Evolutionary conservation across 257 asterid species (phyloP).

Genomic region (Scutellaria minor): DNA sequence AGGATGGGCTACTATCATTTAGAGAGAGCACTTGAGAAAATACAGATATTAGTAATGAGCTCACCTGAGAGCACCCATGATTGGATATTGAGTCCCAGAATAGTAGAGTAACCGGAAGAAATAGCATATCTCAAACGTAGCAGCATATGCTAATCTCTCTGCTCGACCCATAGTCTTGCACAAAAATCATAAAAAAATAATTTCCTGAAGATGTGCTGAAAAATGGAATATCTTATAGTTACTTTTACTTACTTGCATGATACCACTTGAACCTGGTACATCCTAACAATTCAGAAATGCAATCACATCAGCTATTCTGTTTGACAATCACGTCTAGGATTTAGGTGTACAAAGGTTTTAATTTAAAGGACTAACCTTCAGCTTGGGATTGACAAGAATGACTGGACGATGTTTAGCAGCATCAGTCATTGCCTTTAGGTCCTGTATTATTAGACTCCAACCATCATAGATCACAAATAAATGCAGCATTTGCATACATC

Average conservation of each 20-base stretch:
- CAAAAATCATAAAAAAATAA: slow-evolving; percentile 28
- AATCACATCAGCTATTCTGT: slow-evolving; percentile 35
- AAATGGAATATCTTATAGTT: background rate
- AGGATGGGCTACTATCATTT: slow-evolving; percentile 4
- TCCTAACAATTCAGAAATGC: slow-evolving; percentile 60
- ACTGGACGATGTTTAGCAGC: slow-evolving; percentile 92
- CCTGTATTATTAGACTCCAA: slow-evolving; percentile 57
- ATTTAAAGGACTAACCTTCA: slow-evolving; percentile 57
- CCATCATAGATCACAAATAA: slow-evolving; percentile 20
- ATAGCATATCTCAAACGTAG: slow-evolving; percentile 89
- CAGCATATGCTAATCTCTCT: slow-evolving; percentile 84
- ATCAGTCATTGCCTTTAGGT: slow-evolving; percentile 89
- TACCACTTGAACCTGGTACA: slow-evolving; percentile 86
- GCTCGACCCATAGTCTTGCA: slow-evolving; percentile 97
- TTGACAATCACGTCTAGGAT: slow-evolving; percentile 26
- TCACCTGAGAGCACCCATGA: slow-evolving; percentile 98
- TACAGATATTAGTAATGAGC: slow-evolving; percentile 26
- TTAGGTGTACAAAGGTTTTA: slow-evolving; percentile 20
- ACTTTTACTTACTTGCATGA: slow-evolving; percentile 87
- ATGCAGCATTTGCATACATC: slow-evolving; percentile 19
- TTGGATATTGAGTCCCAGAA: slow-evolving; percentile 92
- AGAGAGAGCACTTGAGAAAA: background rate
- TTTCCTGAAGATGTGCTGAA: slow-evolving; percentile 19
- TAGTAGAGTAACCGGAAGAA: slow-evolving; percentile 85
- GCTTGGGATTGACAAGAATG: slow-evolving; percentile 77